phyloP scores from a whole-genome alignment of 73 alveolate species.

The Uronychia setigera region DNA sequence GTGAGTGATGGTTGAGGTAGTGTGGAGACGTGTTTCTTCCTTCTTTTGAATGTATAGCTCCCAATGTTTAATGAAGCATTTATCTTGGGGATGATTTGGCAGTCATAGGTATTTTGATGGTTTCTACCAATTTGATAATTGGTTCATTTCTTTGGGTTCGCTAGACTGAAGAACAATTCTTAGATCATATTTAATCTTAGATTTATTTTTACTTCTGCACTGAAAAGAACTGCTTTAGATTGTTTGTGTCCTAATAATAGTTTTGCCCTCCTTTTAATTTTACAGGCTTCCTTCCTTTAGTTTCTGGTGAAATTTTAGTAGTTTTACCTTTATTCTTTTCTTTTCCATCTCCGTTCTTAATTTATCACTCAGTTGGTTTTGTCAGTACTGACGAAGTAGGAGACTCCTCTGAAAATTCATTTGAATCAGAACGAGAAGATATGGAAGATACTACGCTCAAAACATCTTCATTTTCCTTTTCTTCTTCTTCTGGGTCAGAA shows the following conservation, averaged over 20 bases:
- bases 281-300: no score
- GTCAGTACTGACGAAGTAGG: not conserved
- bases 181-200: not conserved
- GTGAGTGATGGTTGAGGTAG: conserved; percentile 4
- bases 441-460: not conserved
- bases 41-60: not conserved
- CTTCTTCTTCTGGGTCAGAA: not conserved
- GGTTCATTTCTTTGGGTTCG: not conserved
- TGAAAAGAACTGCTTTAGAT: no score
- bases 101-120: no score
- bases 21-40: not conserved
- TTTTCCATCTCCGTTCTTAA: not conserved
- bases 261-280: no score
- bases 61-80: no score
- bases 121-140: not conserved
- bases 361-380: not conserved
- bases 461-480: not conserved
- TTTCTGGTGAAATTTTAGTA: no score
- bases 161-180: not conserved
- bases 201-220: no score
- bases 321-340: not conserved
- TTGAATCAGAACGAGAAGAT: not conserved
- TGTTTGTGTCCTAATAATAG: no score
- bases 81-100: no score
- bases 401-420: no score